Evolutionary conservation across 148 eudicot species (phyloP).

Genomic region (Diospyros kaki): DNA sequence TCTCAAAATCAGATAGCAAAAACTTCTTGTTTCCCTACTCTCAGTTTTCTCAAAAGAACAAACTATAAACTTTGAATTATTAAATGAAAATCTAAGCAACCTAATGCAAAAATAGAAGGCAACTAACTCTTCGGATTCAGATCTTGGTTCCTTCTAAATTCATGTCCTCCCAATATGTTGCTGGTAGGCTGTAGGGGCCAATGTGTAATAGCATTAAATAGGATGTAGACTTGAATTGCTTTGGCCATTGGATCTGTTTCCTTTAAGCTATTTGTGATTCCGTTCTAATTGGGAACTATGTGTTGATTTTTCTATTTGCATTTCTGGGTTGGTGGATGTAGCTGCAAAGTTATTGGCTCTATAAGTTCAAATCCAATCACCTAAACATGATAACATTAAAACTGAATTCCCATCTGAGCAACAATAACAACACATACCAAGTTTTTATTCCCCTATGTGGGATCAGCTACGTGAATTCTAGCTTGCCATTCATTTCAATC

Average conservation of each 20-base stretch:
- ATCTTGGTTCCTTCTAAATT: background rate
- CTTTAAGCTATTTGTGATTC: background rate
- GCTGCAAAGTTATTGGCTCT: background rate
- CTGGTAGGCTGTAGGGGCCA: background rate
- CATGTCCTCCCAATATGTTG: background rate
- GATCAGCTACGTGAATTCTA: too few relatives aligned
- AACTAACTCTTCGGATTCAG: too few relatives aligned
- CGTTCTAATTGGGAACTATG: constrained; percentile 1
- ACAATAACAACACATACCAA: too few relatives aligned
- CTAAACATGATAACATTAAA: too few relatives aligned
- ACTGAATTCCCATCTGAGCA: too few relatives aligned
- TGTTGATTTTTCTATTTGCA: background rate
- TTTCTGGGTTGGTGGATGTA: background rate
- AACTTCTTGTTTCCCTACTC: background rate
- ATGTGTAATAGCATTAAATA: background rate
- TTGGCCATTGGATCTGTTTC: background rate
- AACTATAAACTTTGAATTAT: background rate
- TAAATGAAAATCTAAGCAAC: background rate
- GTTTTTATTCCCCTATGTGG: too few relatives aligned
- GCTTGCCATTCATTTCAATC: too few relatives aligned
- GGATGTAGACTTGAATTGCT: background rate
- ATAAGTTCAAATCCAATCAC: too few relatives aligned
- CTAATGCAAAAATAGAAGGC: too few relatives aligned
- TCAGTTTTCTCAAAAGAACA: background rate
- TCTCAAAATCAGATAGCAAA: too few relatives aligned